Conservation (phyloP, 2,329 filamentous ascomycete genomes). For the Curvularia verruculosa region DNA sequence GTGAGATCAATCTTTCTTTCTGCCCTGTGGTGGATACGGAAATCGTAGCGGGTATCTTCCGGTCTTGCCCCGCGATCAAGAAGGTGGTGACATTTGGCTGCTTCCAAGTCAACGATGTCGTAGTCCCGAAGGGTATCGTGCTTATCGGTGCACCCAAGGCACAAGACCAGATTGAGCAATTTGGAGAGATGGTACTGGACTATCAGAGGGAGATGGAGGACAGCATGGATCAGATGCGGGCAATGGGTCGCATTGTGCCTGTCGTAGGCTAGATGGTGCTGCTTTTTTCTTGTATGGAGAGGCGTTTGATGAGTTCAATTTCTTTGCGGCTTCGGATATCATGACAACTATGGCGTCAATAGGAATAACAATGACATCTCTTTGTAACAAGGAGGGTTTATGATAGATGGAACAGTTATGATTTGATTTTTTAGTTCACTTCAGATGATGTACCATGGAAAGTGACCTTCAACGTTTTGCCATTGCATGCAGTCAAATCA, state of each 20-base stretch:
- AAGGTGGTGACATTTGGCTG: slow-evolving; percentile 68
- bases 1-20: slow-evolving; percentile 78
- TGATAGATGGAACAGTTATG: not conserved
- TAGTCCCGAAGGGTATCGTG: slow-evolving; percentile 63
- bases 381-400: not conserved
- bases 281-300: not conserved
- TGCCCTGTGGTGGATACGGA: slow-evolving; percentile 71
- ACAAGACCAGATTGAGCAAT: slow-evolving; percentile 62
- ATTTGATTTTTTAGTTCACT: not conserved
- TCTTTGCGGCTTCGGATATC: not conserved
- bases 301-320: not conserved
- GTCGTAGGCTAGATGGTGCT: slow-evolving; percentile 23
- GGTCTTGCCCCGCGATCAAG: slow-evolving; percentile 63
- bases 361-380: not conserved
- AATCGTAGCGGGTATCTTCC: slow-evolving; percentile 68
- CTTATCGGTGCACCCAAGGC: slow-evolving; percentile 66
- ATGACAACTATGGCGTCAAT: not conserved
- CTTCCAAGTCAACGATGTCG: slow-evolving; percentile 63
- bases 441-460: not conserved
- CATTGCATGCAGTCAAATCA: too few species aligned
- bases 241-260: slow-evolving; percentile 29
- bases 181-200: slow-evolving; percentile 48
- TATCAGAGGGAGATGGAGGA: slow-evolving; percentile 32
- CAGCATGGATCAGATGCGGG: slow-evolving; percentile 8
- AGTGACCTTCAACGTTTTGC: too few species aligned